phyloP scores from a whole-genome alignment of 2,329 filamentous ascomycete species.

The Fusarium anthophilum region DNA sequence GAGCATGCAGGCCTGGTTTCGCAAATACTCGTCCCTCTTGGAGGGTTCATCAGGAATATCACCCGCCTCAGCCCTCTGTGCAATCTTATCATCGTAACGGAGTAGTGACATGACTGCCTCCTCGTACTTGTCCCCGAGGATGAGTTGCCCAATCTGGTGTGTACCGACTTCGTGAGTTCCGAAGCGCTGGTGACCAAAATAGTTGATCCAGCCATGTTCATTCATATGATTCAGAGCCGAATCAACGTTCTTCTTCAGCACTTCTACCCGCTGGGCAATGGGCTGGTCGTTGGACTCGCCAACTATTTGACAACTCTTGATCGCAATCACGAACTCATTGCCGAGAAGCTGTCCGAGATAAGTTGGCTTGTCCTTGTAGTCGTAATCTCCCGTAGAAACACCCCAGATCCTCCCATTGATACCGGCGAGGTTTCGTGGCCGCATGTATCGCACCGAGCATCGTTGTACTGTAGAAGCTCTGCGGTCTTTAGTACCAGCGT shows the following conservation, averaged over 20 bases:
- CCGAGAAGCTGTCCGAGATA: constrained; percentile 85
- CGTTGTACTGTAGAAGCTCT: constrained; percentile 87
- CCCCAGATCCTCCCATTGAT: constrained; percentile 72
- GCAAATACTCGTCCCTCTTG: constrained; percentile 78
- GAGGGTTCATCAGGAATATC: constrained; percentile 57
- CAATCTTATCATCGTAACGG: constrained; percentile 71
- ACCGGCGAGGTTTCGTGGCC: constrained; percentile 67
- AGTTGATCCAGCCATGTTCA: constrained; percentile 90
- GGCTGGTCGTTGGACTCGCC: constrained; percentile 46
- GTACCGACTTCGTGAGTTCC: constrained; percentile 89
- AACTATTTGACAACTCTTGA: constrained; percentile 81
- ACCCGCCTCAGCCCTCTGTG: constrained; percentile 55
- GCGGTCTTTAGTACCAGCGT: constrained; percentile 89
- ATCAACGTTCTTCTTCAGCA: constrained; percentile 54
- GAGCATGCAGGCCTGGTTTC: constrained; percentile 79
- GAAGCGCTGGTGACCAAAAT: constrained; percentile 97
- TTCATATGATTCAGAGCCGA: constrained; percentile 73
- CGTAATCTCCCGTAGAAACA: constrained; percentile 80
- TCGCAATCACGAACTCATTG: constrained; percentile 92
- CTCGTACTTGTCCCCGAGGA: constrained; percentile 83
- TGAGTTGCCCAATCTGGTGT: constrained; percentile 83
- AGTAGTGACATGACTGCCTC: constrained; percentile 83
- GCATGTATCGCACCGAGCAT: constrained; percentile 69
- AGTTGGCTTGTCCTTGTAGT: constrained; percentile 76
- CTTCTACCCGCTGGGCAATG: constrained; percentile 43